Base-by-base conservation (phyloP, 129 eudicot genomes). In the Dittrichia graveolens region DNA sequence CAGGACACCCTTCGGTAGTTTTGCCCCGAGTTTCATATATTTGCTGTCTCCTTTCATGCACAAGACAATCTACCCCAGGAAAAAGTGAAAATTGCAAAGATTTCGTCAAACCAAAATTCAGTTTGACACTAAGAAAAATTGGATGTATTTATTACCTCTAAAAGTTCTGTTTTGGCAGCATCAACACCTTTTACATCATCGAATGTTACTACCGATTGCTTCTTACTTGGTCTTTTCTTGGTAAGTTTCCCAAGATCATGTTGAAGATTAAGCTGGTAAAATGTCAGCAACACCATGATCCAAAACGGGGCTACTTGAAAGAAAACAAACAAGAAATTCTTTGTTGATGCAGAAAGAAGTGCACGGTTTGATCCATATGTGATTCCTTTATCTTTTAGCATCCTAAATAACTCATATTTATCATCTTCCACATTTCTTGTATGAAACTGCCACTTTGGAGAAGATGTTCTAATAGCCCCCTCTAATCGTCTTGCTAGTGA, bases 181-280 rank as follows among this genome's bases (percentile, higher is more conserved):
- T 80, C 84, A 52, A 75, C 80, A n/a, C 80, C 84, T 39, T 80
- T 75, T 15, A 80, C 84, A 68, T 80, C 84, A 61, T 80, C 77
- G 6, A 80, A 80, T 43, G 84, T 80, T 14, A 80, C 84, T 4
- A 80, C 56, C 0, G 80, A 74, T 8, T 79, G 84, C 52, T 74
- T 80, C 34, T 50, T 74, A 61, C 77, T 80, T 19, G 80, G 84
- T 63, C 68, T 75, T 61, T 57, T 80, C 64, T 69, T 68, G 3
- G 72, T 75, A 35, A 68, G n/a, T 63, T 74, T 80, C 37, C 84
- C 80, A 44, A 80, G 71, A 74, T 64, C 71, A 74, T 68, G 80
- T 61, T 80, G 80, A 75, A 40, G 45, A 44, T 40, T 74, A 8
- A 80, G 80, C 53, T 80, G 84, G 64, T 74, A 80, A 75, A 62